Evolutionary conservation across 441 rosid genomes (phyloP), one percentile per base, ranked within the genome.

Genomic region (Pelargonium exstipulatum): DNA sequence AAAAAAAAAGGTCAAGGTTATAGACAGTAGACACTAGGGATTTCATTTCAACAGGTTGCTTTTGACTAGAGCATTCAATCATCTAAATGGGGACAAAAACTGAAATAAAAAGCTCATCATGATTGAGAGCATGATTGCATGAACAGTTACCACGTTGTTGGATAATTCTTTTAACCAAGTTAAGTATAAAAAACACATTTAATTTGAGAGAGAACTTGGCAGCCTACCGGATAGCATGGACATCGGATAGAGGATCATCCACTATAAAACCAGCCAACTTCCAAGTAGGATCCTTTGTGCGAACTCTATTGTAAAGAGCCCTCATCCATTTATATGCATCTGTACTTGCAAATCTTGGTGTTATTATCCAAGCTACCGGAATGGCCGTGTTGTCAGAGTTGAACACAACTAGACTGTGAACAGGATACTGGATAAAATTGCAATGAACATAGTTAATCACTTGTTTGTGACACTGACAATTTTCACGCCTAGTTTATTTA

Each of bases 281-380:
- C 88, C 87, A 86, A 62, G 81, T 76, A 55, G 78, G 83, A 76
- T 82, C 86, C 78, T 81, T 86, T 66, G 73, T 65, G 53, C 55
- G 77, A 70, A 86, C 57, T 71, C 81, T 82, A 73, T 86, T 83
- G 62, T 83, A 78, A 24, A 86, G 83, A 14, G 75, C 35, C 26
- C 80, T 72, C 66, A 86, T 77, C 90, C 90, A 86, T 77, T 82
- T 82, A 73, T 74, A 75, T 62, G 77, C 66, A 60, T 67, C 73
- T 69, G 73, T 83, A 66, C 83, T 70, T n/a, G 69, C 65, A 73
- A 71, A 75, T n/a, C 85, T 74, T 24, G 86, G 78, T 61, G 81
- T 48, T 75, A 85, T 77, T 69, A 85, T 69, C 89, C 89, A 85
- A 66, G 87, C 86, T 79, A 85, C 79, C 7, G 87, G 84, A 72